Evolutionary conservation across 2,329 filamentous ascomycete genomes (phyloP).

Genomic region (Xylaria sp.): DNA sequence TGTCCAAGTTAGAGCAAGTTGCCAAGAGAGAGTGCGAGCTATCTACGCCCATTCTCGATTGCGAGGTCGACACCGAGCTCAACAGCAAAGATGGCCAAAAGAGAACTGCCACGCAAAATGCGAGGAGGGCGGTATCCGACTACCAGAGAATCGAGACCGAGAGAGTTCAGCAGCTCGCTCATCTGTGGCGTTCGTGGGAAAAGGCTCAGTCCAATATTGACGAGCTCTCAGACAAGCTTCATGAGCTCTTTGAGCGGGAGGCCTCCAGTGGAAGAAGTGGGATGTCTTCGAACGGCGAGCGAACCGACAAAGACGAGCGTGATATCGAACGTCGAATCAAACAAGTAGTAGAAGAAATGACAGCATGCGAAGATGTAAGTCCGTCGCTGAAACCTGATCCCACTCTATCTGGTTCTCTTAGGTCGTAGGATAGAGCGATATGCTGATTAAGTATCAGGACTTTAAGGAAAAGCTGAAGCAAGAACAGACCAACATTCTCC

Average conservation of each 20-base stretch:
- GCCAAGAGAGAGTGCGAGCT: conserved; percentile 35
- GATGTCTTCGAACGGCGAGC: conserved; percentile 40
- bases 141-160: conserved; percentile 37
- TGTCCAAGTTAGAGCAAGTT: conserved; percentile 33
- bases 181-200: conserved; percentile 45
- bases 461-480: conserved; percentile 47
- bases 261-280: conserved; percentile 35
- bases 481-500: conserved; percentile 45
- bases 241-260: conserved; percentile 20
- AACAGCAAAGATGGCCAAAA: conserved; percentile 35
- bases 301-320: conserved; percentile 36
- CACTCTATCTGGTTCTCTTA: conserved; percentile 37
- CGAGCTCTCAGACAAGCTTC: conserved; percentile 27
- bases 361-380: conserved; percentile 48
- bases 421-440: conserved; percentile 41
- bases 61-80: conserved; percentile 42
- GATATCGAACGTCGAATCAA: conserved; percentile 43
- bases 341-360: conserved; percentile 48
- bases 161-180: conserved; percentile 39
- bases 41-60: conserved; percentile 36
- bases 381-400: conserved; percentile 23
- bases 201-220: conserved; percentile 44
- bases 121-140: conserved; percentile 34
- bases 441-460: conserved; percentile 49
- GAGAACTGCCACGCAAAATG: conserved; percentile 26